Percentiles rank a stretch among this genome's conserved stretches.
These are phyloP conservation scores for Phytophthora pseudosyringae DNA, from an alignment of 352 stramenopile genomes.

Conservation along the genomic window DNA sequence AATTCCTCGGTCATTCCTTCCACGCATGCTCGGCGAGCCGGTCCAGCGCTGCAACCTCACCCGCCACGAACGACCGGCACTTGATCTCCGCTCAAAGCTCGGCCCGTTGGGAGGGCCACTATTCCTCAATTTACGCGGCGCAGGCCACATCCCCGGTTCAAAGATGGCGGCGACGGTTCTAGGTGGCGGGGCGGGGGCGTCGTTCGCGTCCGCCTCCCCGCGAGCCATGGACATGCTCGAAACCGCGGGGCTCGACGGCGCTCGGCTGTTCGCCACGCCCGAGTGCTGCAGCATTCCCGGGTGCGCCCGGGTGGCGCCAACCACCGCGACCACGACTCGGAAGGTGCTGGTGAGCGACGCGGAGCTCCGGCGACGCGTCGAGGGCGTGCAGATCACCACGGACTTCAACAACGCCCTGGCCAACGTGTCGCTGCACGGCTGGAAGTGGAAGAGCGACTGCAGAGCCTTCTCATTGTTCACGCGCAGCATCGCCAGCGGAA, in stretches of 20 bases:
- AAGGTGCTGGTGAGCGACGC: constrained; percentile 38
- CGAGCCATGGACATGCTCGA: constrained; percentile 34
- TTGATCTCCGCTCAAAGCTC: not conserved
- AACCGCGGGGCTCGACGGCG: constrained; percentile 26
- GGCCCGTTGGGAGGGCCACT: not conserved
- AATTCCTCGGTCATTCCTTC: constrained; percentile 34
- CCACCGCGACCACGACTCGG: not conserved
- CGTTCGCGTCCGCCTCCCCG: constrained; percentile 23
- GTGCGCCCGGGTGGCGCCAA: constrained; percentile 14
- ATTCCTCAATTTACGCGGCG: constrained; percentile 33
- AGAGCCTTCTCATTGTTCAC: constrained; percentile 40
- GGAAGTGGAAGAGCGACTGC: constrained; percentile 46
- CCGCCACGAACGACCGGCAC: constrained; percentile 10
- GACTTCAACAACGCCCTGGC: constrained; percentile 36
- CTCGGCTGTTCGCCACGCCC: constrained; percentile 13
- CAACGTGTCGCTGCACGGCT: constrained; percentile 36
- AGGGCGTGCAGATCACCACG: constrained; percentile 29
- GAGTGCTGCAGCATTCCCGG: constrained; percentile 21
- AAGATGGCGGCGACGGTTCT: constrained; percentile 22
- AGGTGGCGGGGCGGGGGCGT: not conserved
- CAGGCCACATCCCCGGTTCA: constrained; percentile 3
- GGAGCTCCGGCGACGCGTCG: constrained; percentile 38
- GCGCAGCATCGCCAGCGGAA: constrained; percentile 16
- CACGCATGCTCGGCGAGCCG: constrained; percentile 9
- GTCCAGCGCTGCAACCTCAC: constrained; percentile 1